Conservation (phyloP, 768 basidiomycete genomes). For the Suillus lakei region DNA sequence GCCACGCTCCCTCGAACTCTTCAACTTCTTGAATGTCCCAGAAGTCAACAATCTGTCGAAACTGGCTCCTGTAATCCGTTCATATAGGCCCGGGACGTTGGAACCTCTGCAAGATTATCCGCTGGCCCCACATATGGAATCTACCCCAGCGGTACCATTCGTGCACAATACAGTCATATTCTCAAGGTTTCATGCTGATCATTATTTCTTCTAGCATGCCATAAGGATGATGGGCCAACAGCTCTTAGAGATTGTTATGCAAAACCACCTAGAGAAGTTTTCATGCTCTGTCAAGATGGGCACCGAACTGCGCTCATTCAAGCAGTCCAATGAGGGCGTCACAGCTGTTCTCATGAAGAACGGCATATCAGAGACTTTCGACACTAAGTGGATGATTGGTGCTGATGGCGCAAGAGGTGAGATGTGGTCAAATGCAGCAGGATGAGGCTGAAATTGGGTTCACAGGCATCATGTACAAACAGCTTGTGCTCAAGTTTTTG, state of each 20-base stretch:
- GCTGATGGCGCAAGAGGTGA: conserved; percentile 20
- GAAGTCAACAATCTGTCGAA: conserved; percentile 37
- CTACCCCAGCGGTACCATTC: conserved; percentile 29
- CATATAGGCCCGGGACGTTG: conserved; percentile 31
- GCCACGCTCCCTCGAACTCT: conserved; percentile 38
- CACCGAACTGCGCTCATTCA: conserved; percentile 38
- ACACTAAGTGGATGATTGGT: conserved; percentile 14
- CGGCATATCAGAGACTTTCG: conserved; percentile 1
- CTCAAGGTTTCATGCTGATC: neutral
- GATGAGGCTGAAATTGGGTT: neutral
- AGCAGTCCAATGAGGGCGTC: conserved; percentile 38
- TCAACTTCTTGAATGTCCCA: conserved; percentile 36
- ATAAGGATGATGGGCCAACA: conserved; percentile 28
- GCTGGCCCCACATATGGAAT: conserved; percentile 21
- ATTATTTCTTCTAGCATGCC: conserved; percentile 16
- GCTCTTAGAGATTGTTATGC: conserved; percentile 31
- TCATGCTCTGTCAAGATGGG: conserved; percentile 39
- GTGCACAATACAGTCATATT: conserved; percentile 17
- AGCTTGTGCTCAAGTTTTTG: conserved; percentile 13
- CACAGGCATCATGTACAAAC: conserved; percentile 8
- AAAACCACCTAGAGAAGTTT: conserved; percentile 22
- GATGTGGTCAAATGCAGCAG: neutral
- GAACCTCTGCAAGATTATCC: conserved; percentile 3
- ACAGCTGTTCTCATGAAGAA: conserved; percentile 15
- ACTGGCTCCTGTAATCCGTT: conserved; percentile 32